These are phyloP conservation scores for Hippophae rhamnoides DNA, from an alignment of 306 rosid species.

Conservation along the genomic window DNA sequence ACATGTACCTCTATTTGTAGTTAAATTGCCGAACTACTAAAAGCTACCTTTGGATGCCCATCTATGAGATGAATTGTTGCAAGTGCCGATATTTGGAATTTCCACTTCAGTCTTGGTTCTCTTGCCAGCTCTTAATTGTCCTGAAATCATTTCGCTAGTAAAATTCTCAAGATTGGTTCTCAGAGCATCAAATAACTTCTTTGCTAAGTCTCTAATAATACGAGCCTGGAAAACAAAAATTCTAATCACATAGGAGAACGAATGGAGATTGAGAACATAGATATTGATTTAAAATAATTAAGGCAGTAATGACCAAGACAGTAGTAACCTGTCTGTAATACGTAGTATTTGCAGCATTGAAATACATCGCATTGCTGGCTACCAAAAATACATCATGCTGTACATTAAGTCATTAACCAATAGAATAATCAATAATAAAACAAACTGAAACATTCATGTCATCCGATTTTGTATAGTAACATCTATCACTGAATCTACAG, in stretches of 20 bases:
- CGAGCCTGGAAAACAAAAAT: conserved; percentile 18
- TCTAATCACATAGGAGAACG: neutral
- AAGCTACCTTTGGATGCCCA: neutral
- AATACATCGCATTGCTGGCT: conserved; percentile 13
- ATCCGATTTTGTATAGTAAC: too few relatives aligned
- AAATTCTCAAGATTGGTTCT: conserved; percentile 11
- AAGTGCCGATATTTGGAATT: neutral
- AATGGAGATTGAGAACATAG: neutral
- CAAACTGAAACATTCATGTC: neutral
- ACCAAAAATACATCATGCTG: conserved; percentile 24
- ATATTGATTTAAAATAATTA: neutral
- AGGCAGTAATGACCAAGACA: neutral
- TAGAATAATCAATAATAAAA: conserved; percentile 1
- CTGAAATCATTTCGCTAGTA: neutral
- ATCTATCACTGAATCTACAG: neutral
- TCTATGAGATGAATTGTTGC: too few relatives aligned
- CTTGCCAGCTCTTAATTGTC: conserved; percentile 4
- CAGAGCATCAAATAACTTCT: conserved; percentile 15
- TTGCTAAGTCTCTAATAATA: conserved; percentile 8
- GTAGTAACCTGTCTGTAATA: conserved; percentile 12
- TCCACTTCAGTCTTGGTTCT: conserved; percentile 1
- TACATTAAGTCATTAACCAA: conserved; percentile 1
- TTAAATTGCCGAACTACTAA: too few relatives aligned
- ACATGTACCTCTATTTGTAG: neutral
- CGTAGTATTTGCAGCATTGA: conserved; percentile 8